Evolutionary conservation across 192 early-diverging fungal genomes (phyloP).

Genomic region (Rhizoclosmatium sp.): DNA sequence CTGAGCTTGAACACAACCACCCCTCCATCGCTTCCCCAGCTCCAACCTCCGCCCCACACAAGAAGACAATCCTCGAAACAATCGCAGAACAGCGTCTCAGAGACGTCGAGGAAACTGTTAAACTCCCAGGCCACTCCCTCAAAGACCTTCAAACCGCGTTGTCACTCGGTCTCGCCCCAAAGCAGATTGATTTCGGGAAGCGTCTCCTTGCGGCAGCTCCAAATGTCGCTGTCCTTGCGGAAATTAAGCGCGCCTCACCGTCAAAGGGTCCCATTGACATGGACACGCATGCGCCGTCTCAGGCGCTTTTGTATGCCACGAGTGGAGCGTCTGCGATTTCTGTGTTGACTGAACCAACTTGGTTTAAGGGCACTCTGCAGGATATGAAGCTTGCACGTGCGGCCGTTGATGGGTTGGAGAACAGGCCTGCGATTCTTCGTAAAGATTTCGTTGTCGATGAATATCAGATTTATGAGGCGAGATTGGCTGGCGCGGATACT

Average conservation of each 20-base stretch:
- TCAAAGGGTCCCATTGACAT: slow-evolving; percentile 90
- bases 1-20: slow-evolving; percentile 6
- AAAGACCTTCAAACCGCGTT: slow-evolving; percentile 75
- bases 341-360: slow-evolving; percentile 97
- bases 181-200: slow-evolving; percentile 78
- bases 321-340: slow-evolving; percentile 94
- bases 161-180: slow-evolving; percentile 75
- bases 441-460: slow-evolving; percentile 96
- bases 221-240: slow-evolving; percentile 87
- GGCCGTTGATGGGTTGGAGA: slow-evolving; percentile 64
- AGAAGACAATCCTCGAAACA: slow-evolving; percentile 72
- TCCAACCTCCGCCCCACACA: background rate
- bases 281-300: slow-evolving; percentile 83
- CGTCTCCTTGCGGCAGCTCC: slow-evolving; percentile 58
- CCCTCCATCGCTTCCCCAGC: slow-evolving; percentile 6
- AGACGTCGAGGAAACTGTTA: slow-evolving; percentile 79
- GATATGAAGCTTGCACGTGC: slow-evolving; percentile 90
- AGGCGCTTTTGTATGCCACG: slow-evolving; percentile 84
- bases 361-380: slow-evolving; percentile 96
- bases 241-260: slow-evolving; percentile 98
- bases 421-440: slow-evolving; percentile 91
- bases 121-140: slow-evolving; percentile 75
- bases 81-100: slow-evolving; percentile 82
- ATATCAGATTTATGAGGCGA: slow-evolving; percentile 97
- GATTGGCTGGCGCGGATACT: slow-evolving; percentile 94